A percentile compares a stretch with the other conserved stretches of the same genome.
These are phyloP conservation scores for Coemansia guatemalensis DNA, from an alignment of 192 early-diverging fungal species.

Conservation along the genomic window DNA sequence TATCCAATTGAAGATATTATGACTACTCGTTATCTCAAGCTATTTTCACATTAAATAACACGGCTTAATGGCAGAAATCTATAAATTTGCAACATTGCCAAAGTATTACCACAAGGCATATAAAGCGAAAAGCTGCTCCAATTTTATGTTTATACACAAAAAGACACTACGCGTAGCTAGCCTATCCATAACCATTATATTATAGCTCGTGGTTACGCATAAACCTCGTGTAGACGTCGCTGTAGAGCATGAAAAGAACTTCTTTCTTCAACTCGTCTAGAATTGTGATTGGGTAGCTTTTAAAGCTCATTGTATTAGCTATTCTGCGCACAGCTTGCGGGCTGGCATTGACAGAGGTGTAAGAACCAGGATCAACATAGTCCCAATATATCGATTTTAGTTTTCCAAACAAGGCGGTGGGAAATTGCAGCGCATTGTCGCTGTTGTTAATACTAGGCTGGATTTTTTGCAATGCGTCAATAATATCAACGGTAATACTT, in stretches of 20 bases:
- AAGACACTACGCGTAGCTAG: too few species aligned
- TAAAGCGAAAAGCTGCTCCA: too few species aligned
- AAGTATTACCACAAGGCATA: too few species aligned
- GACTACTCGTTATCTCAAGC: too few species aligned
- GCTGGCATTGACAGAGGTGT: constrained; percentile 29
- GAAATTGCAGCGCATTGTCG: constrained; percentile 25
- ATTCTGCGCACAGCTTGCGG: constrained; percentile 19
- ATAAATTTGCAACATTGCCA: too few species aligned
- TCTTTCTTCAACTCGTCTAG: constrained; percentile 46
- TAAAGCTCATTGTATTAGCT: constrained; percentile 13
- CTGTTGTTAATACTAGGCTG: constrained; percentile 3
- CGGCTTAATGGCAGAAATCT: too few species aligned
- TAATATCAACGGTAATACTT: not conserved
- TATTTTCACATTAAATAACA: too few species aligned
- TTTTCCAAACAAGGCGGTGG: constrained; percentile 10
- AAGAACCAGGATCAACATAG: constrained; percentile 36
- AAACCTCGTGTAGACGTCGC: constrained; percentile 41
- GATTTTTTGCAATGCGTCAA: not conserved
- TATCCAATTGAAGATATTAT: too few species aligned
- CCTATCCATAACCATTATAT: too few species aligned
- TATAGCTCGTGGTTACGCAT: too few species aligned
- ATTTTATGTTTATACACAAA: too few species aligned
- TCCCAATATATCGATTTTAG: constrained; percentile 17
- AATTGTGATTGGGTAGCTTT: constrained; percentile 11
- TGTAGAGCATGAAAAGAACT: constrained; percentile 51